Base-by-base conservation (phyloP, 2,329 filamentous ascomycete genomes). In the Trichoderma koningii region DNA sequence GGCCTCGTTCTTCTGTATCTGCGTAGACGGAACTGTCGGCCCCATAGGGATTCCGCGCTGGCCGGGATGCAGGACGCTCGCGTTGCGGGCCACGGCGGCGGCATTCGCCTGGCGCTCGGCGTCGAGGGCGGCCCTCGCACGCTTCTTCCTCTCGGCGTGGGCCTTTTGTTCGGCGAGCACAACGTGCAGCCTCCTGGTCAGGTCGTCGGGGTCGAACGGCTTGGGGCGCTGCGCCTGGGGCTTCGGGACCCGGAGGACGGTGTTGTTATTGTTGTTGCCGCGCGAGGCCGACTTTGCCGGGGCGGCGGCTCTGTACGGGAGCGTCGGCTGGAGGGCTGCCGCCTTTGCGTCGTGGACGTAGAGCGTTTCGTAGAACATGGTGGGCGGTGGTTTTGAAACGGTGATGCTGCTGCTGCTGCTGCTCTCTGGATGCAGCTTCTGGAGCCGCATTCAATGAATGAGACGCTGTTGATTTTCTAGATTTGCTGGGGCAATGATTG, bases 161-260 rank as follows among this genome's bases (percentile, higher is more conserved):
- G 76, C 74, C 66, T 82, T 82, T 67, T 83, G 82, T 66, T 86
- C 79, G 5, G 77, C 78, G 15, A 85, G 74, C 19, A 87, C 81
- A 12, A 79, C 68, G 55, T 78, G 77, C 26, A 88, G 77, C 19
- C 85, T 81, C 38, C 81, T 79, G 12, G 80, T 79, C 30, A 88
- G 74, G 63, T 88, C 85, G 30, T 83, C 79, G 0, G 86, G 78
- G 66, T 88, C 85, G 52, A 87, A 74, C 2, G 77, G 73, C 38
- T 73, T 69, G 12, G 76, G 71, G 0, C 70, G 69, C 26, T 71
- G 68, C 14, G 70, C 66, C 47, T 66, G 67, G 26, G 66, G 64
- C 21, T 67, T 69, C 1, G 41, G 45, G 21, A 34, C 45, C 5
- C 57, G 61, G 17, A 38, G 34, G 34, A 38, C 12, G 10, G 3